A percentile compares a stretch with the other conserved stretches of the same genome.
Evolutionary conservation across 805 yeast genomes (phyloP).

Genomic region (Yamadazyma tumulicola): DNA sequence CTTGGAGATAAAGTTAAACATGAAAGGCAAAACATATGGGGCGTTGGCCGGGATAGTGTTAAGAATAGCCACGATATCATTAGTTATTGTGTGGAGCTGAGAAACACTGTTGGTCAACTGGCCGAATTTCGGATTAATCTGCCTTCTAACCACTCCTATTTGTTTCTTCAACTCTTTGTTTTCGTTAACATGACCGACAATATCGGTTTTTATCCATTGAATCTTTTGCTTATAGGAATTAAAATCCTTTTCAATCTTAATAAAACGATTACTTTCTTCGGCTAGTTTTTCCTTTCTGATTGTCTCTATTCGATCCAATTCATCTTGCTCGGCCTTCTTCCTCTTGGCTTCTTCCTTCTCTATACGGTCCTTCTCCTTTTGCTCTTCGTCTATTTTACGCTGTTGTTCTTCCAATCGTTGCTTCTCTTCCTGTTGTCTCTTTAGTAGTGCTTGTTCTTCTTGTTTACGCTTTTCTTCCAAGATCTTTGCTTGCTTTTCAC

Average conservation of each 20-base stretch:
- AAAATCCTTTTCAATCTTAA: constrained; percentile 43
- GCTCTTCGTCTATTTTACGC: constrained; percentile 10
- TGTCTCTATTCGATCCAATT: constrained; percentile 14
- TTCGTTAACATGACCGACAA: constrained; percentile 51
- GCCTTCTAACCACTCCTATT: constrained; percentile 62
- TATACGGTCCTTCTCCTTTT: constrained; percentile 7
- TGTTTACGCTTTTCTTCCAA: constrained; percentile 20
- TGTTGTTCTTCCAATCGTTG: constrained; percentile 17
- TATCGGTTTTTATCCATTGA: constrained; percentile 52
- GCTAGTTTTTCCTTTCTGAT: constrained; percentile 13
- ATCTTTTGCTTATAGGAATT: constrained; percentile 50
- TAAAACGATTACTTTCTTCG: constrained; percentile 26
- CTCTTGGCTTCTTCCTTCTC: constrained; percentile 18
- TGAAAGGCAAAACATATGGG: constrained; percentile 44
- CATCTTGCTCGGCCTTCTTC: constrained; percentile 16
- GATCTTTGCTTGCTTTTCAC: constrained; percentile 10
- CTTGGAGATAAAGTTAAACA: constrained; percentile 79
- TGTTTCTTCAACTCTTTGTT: constrained; percentile 51
- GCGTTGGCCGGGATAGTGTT: constrained; percentile 40
- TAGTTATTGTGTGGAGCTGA: constrained; percentile 53
- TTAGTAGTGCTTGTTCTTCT: constrained; percentile 6
- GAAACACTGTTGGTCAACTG: constrained; percentile 72
- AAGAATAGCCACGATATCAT: constrained; percentile 51
- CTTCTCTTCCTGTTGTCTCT: constrained; percentile 14
- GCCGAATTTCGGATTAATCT: constrained; percentile 86